A percentile compares a stretch with the other conserved stretches of the same genome.
phyloP scores from a whole-genome alignment of 1,284 basidiomycete species.

The Rhodotorula sp. region DNA sequence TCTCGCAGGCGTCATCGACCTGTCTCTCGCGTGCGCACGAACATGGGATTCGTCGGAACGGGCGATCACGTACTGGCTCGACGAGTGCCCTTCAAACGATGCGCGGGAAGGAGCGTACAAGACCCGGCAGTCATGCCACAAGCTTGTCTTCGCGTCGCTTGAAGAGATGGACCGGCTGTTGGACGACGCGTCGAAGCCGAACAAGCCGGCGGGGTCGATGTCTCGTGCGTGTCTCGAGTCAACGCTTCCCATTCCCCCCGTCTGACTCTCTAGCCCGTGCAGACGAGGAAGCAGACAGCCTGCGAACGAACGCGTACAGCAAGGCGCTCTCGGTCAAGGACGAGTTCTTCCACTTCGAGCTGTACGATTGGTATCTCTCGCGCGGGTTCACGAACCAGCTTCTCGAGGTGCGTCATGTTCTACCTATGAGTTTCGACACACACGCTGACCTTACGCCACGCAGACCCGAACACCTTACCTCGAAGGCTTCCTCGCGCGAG shows the following conservation, averaged over 20 bases:
- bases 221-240: neutral
- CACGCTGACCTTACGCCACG: no score
- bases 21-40: constrained; percentile 80
- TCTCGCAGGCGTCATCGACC: constrained; percentile 69
- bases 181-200: constrained; percentile 42
- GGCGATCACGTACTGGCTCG: constrained; percentile 74
- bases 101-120: constrained; percentile 61
- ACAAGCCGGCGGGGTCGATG: constrained; percentile 41
- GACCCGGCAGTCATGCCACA: constrained; percentile 72
- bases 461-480: constrained; percentile 79
- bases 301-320: constrained; percentile 70
- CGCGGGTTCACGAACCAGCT: constrained; percentile 80
- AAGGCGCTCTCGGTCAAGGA: constrained; percentile 80
- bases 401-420: constrained; percentile 63
- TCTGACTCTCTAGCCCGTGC: neutral
- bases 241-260: no score
- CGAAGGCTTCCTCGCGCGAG: constrained; percentile 79
- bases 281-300: constrained; percentile 61
- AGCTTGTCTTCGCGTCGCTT: constrained; percentile 76
- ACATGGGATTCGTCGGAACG: constrained; percentile 73
- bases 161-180: constrained; percentile 66
- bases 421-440: neutral
- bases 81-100: constrained; percentile 62
- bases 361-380: constrained; percentile 90
- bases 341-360: constrained; percentile 86